Base-by-base conservation (phyloP, 106 monocot species). In the Platanthera zijinensis region DNA sequence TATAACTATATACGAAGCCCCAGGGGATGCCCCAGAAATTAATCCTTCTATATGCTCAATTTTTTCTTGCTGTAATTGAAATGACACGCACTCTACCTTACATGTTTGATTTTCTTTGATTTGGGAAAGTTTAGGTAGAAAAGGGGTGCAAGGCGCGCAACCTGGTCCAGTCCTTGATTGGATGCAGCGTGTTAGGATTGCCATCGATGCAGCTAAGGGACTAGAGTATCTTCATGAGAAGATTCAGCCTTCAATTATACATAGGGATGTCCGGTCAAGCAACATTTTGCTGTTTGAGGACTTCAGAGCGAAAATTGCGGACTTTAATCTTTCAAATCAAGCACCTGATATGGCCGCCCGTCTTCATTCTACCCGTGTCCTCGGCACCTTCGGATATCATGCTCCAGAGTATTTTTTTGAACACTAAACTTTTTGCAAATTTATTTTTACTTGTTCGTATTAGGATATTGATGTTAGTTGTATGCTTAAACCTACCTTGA, bases 371-470 rank as follows among this genome's bases (percentile, higher is more conserved):
- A 96, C 96, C 64, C 90, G 93, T 82, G 90, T 96, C 15, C 77
- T 96, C 17, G 96, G 96, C 73, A 96, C 90, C 50, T 96, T 96
- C 22, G 96, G 96, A 51, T 96, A 96, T 78, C 93, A 96, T 82
- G 93, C 96, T 68, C 93, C 96, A 69, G 96, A 96, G 92, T 92
- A 89, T 64, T 72, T 22, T 72, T 48, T 70, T 70, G 30, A 45
- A 67, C 39, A 12, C 67, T 10, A 3, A 3, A 0, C 17, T 12
- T n/a, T 48, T 15, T 45, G 48, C 48, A 70, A 48, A 47, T 70
- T 5, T 3, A 8, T 32, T 66, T 13, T 66, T 66, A 66, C 66
- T 10, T 32, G 25, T 66, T 53, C 52, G 2, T 53, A 53, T 53
- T 61, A 0, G 59, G 59, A 61, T 19, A 11, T n/a, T 59, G 59